Conservation (phyloP, 31 red algal species). For the Bonnemaisonia californica region DNA sequence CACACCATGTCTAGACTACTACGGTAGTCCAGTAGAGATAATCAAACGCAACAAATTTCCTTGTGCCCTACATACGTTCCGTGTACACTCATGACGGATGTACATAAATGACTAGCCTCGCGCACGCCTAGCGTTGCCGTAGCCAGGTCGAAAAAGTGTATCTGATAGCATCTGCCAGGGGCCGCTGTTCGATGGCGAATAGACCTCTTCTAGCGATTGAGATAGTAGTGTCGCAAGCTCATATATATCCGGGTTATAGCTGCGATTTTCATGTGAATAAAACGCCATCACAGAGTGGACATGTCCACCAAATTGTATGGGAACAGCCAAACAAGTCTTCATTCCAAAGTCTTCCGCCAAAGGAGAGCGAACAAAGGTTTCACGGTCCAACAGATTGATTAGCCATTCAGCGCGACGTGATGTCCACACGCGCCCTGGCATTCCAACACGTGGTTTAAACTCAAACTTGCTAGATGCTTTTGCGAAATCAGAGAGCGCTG, state of each 20-base stretch:
- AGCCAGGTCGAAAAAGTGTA: neutral
- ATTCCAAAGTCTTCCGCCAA: constrained; percentile 55
- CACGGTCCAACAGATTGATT: constrained; percentile 27
- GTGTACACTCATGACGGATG: no score
- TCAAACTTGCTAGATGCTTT: constrained; percentile 39
- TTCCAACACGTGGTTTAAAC: constrained; percentile 51
- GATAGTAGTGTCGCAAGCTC: constrained; percentile 46
- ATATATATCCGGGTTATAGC: constrained; percentile 46
- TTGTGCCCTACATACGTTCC: no score
- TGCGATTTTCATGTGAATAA: constrained; percentile 30
- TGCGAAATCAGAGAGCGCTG: constrained; percentile 27
- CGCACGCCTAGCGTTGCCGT: no score
- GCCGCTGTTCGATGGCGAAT: constrained; percentile 26
- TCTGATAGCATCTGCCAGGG: constrained; percentile 33
- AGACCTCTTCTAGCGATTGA: constrained; percentile 48
- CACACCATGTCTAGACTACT: no score
- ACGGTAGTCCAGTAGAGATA: no score
- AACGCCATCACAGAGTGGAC: constrained; percentile 72
- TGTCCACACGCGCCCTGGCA: constrained; percentile 67
- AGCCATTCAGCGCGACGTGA: constrained; percentile 59
- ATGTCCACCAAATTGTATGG: constrained; percentile 55
- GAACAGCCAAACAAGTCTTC: constrained; percentile 60
- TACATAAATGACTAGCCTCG: no score
- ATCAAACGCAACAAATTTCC: no score
- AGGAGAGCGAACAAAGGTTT: constrained; percentile 43